A percentile compares a stretch with the other conserved stretches of the same genome.
These are phyloP conservation scores for Cladosporium sp. DNA, from an alignment of 2,329 filamentous ascomycete genomes.

Conservation along the genomic window DNA sequence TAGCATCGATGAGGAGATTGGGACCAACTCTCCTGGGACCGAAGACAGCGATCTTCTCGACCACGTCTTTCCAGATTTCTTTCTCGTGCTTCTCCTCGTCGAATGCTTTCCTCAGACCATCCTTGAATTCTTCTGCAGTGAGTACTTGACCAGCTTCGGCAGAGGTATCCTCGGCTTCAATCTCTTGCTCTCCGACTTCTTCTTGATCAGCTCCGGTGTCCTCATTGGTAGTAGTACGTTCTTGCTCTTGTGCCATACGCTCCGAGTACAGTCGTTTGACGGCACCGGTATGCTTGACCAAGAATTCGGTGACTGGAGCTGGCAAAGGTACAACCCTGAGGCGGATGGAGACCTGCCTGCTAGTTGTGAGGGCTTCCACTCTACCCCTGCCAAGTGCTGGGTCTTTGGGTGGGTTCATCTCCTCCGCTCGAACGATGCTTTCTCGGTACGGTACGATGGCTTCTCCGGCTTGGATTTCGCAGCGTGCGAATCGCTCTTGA, in stretches of 20 bases:
- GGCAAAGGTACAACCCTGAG: conserved; percentile 78
- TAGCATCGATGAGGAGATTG: conserved; percentile 84
- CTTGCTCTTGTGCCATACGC: conserved; percentile 50
- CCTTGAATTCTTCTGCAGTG: conserved; percentile 71
- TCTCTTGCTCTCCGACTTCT: conserved; percentile 34
- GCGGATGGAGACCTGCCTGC: conserved; percentile 77
- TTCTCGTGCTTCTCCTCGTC: conserved; percentile 67
- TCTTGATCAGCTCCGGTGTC: conserved; percentile 31
- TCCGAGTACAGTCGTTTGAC: conserved; percentile 78
- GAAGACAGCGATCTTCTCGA: conserved; percentile 84
- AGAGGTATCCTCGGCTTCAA: conserved; percentile 46
- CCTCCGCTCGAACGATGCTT: conserved; percentile 75
- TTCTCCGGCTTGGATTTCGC: conserved; percentile 89
- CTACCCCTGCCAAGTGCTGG: conserved; percentile 81
- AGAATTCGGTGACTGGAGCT: conserved; percentile 72
- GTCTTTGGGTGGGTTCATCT: conserved; percentile 87
- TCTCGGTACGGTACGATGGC: conserved; percentile 96
- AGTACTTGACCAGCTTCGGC: conserved; percentile 57
- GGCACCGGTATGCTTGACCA: conserved; percentile 72
- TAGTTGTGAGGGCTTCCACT: conserved; percentile 70
- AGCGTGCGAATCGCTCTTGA: conserved; percentile 84
- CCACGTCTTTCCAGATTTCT: conserved; percentile 71
- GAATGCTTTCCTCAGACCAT: conserved; percentile 65
- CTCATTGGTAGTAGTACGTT: conserved; percentile 36
- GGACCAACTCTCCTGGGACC: conserved; percentile 80